These are phyloP conservation scores for Pezizomycotina sp. DNA, from an alignment of 2,329 filamentous ascomycete species.

Conservation along the genomic window DNA sequence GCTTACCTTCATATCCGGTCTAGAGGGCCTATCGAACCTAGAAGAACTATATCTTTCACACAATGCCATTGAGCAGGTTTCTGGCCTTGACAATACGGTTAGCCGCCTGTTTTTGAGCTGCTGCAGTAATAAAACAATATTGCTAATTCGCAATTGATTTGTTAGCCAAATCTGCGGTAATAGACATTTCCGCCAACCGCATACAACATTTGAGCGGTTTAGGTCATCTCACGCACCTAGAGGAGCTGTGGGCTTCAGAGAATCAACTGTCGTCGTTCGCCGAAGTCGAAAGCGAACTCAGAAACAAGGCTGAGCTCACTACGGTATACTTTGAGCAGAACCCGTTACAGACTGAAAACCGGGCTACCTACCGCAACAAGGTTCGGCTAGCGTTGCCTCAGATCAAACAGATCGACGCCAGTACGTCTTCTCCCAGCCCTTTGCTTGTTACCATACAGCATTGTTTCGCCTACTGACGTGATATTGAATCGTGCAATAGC, in stretches of 20 bases:
- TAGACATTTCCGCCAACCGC: constrained; percentile 83
- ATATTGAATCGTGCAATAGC: too few species aligned
- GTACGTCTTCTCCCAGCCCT: constrained; percentile 42
- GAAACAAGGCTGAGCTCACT: constrained; percentile 49
- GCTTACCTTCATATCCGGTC: constrained; percentile 58
- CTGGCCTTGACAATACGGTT: constrained; percentile 49
- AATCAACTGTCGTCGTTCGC: constrained; percentile 65
- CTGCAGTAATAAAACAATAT: constrained; percentile 11
- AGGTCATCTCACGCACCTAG: constrained; percentile 49
- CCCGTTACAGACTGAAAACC: constrained; percentile 60
- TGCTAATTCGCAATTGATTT: constrained; percentile 1
- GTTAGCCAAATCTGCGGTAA: constrained; percentile 46
- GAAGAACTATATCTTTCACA: constrained; percentile 94
- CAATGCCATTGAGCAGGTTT: constrained; percentile 66
- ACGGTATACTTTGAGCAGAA: constrained; percentile 97
- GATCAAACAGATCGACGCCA: constrained; percentile 87
- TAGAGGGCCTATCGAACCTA: constrained; percentile 55
- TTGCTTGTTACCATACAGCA: constrained; percentile 7
- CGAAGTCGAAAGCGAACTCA: constrained; percentile 63
- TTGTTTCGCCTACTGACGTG: too few species aligned
- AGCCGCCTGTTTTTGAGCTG: constrained; percentile 21
- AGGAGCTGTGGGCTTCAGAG: constrained; percentile 90
- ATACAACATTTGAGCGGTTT: constrained; percentile 60
- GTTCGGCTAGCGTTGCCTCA: constrained; percentile 73
- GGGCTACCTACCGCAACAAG: constrained; percentile 89